Base-by-base conservation (phyloP, 176 grass and related monocot genomes). In the Elymus sibiricus region DNA sequence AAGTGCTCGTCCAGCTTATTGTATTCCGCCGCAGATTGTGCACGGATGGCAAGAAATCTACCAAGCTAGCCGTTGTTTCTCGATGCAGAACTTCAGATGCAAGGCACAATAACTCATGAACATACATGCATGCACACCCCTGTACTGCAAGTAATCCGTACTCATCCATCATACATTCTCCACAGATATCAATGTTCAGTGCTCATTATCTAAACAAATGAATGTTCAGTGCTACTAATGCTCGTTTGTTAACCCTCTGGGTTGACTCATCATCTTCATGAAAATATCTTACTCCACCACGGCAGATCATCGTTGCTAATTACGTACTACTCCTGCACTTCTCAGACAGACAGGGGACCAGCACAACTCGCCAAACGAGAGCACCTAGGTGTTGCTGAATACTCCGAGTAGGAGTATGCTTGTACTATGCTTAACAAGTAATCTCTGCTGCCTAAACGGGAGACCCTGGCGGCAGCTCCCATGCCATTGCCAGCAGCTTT, bases 391-490 rank as follows among this genome's bases (percentile, higher is more conserved):
- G 34, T 25, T 89, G 61, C 83, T 65, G 83, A 76, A 32, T 25
- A 59, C n/a, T 63, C 53, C 46, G 0, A 28, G 24, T 47, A 61
- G 68, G 15, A 76, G 72, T 29, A 76, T 69, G 42, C 38, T 49
- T 46, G 56, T 39, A 5, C 47, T 53, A 85, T 44, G 32, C 83
- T 87, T 87, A 80, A 76, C 5, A 75, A 25, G 17, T 65, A 32
- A 4, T 13, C 76, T 28, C 37, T 91, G 81, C 62, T 77, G 29
- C 81, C 81, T 40, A 5, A 84, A 70, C 74, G 69, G 62, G 38
- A 84, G 70, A 39, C 76, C 75, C 16, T 51, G 69, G 72, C 85
- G n/a, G 17, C 61, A 55, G 62, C 72, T 87, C 84, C 44, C 34
- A 80, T 60, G 75, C 24, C 79, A 31, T 58, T 58, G 63, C 63